A percentile compares a stretch with the other conserved stretches of the same genome.
These are phyloP conservation scores for Drechslera avenae DNA, from an alignment of 2,329 filamentous ascomycete species.

Conservation along the genomic window DNA sequence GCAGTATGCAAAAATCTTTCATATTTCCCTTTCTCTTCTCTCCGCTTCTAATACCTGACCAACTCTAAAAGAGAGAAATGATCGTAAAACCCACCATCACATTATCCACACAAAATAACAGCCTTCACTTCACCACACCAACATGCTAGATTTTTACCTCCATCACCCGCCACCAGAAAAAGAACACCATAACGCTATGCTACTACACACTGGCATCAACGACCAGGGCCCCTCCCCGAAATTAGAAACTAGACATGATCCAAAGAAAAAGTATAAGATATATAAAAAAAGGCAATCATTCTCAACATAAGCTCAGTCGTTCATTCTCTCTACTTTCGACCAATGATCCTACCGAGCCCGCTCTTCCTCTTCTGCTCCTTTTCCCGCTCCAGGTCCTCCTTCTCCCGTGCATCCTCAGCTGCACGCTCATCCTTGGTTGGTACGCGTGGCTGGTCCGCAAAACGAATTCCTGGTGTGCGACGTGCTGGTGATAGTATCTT, in stretches of 20 bases:
- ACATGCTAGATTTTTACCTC: too few relatives aligned
- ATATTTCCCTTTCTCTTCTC: too few relatives aligned
- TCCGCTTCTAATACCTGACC: too few relatives aligned
- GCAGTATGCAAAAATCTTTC: too few relatives aligned
- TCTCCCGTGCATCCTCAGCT: slow-evolving; percentile 30
- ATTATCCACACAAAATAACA: too few relatives aligned
- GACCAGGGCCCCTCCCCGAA: neutral
- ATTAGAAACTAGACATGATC: neutral
- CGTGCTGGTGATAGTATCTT: slow-evolving; percentile 18
- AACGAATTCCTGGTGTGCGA: slow-evolving; percentile 62
- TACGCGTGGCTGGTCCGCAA: slow-evolving; percentile 58
- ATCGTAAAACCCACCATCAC: too few relatives aligned
- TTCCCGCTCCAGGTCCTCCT: slow-evolving; percentile 21
- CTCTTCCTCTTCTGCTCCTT: slow-evolving; percentile 26
- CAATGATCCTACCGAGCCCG: slow-evolving; percentile 27
- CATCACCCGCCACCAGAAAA: too few relatives aligned
- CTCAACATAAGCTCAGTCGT: too few relatives aligned
- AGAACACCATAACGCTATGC: slow-evolving; percentile 1
- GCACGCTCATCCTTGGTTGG: slow-evolving; percentile 44
- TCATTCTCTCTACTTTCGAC: slow-evolving; percentile 13
- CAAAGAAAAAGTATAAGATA: neutral
- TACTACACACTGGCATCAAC: slow-evolving; percentile 1
- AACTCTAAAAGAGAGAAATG: too few relatives aligned
- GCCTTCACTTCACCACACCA: too few relatives aligned
- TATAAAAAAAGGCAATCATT: neutral